These are phyloP conservation scores for Theobroma grandiflorum DNA, from an alignment of 441 rosid species.

Conservation along the genomic window DNA sequence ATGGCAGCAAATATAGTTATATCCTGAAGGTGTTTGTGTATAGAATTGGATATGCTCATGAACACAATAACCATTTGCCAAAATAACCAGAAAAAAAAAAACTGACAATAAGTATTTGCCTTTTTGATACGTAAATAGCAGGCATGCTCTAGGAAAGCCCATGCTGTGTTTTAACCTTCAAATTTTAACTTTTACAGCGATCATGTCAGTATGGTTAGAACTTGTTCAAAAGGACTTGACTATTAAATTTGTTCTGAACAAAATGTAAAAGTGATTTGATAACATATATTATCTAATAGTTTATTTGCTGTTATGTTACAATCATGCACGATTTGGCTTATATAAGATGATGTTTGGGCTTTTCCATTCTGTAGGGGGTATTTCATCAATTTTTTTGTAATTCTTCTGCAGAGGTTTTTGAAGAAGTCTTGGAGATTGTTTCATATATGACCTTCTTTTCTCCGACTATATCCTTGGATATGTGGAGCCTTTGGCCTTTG, in stretches of 20 bases:
- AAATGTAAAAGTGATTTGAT: not conserved
- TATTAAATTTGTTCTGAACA: not conserved
- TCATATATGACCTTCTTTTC: conserved; percentile 94
- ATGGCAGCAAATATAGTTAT: not conserved
- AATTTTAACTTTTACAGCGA: too few species aligned
- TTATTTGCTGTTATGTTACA: not conserved
- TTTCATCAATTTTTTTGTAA: not conserved
- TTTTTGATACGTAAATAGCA: not conserved
- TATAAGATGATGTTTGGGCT: not conserved
- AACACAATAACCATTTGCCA: not conserved
- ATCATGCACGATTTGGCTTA: not conserved
- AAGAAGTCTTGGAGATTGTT: conserved; percentile 97
- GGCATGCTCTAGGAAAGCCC: not conserved
- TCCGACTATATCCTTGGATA: conserved; percentile 92
- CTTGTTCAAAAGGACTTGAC: not conserved
- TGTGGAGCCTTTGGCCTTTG: conserved; percentile 99
- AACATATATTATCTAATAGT: not conserved
- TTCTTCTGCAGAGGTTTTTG: conserved; percentile 86
- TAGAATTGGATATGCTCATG: not conserved
- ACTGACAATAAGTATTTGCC: not conserved
- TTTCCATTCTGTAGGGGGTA: not conserved
- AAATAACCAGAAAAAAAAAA: not conserved
- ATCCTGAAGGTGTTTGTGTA: not conserved
- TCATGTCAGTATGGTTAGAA: not conserved
- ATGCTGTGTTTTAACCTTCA: not conserved